Conservation (phyloP, 495 filamentous ascomycete species). For the Annulohypoxylon nitens region DNA sequence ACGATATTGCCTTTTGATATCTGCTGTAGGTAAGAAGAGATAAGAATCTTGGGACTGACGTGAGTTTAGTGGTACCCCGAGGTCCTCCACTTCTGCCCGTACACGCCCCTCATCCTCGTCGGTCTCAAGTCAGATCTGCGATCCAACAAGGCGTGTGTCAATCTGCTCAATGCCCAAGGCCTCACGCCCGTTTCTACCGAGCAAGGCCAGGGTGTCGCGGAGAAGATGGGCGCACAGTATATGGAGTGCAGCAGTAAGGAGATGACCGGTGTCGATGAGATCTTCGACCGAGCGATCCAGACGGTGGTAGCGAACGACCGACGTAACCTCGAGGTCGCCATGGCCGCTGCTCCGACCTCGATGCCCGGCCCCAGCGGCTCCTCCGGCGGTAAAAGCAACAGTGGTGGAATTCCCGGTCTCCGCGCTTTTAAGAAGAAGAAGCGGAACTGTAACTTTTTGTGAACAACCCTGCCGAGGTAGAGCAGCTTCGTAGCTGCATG, state of each 20-base stretch:
- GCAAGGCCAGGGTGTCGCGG: constrained; percentile 87
- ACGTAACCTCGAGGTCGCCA: constrained; percentile 59
- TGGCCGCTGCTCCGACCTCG: constrained; percentile 52
- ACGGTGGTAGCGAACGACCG: constrained; percentile 81
- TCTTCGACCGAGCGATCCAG: constrained; percentile 90
- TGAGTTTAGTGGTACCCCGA: constrained; percentile 92
- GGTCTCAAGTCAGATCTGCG: constrained; percentile 97
- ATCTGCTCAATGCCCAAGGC: constrained; percentile 97
- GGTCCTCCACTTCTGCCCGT: constrained; percentile 98
- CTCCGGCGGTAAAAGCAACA: constrained; percentile 37
- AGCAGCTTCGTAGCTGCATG: background rate
- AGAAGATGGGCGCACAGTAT: constrained; percentile 93
- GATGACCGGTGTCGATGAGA: constrained; percentile 93
- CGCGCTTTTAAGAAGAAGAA: constrained; percentile 69
- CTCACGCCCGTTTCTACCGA: constrained; percentile 92
- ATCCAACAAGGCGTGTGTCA: constrained; percentile 92
- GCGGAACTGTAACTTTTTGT: constrained; percentile 78
- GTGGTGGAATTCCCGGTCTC: constrained; percentile 51
- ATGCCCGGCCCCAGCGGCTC: constrained; percentile 21
- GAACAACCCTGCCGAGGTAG: constrained; percentile 48
- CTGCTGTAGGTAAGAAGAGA: background rate
- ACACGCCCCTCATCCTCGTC: constrained; percentile 93
- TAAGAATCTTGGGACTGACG: constrained; percentile 26
- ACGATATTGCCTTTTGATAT: background rate
- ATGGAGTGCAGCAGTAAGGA: constrained; percentile 99